Percentiles rank a stretch among this genome's conserved stretches.
Evolutionary conservation across 2,329 filamentous ascomycete species (phyloP).

Genomic region (Cryphonectria radicalis): DNA sequence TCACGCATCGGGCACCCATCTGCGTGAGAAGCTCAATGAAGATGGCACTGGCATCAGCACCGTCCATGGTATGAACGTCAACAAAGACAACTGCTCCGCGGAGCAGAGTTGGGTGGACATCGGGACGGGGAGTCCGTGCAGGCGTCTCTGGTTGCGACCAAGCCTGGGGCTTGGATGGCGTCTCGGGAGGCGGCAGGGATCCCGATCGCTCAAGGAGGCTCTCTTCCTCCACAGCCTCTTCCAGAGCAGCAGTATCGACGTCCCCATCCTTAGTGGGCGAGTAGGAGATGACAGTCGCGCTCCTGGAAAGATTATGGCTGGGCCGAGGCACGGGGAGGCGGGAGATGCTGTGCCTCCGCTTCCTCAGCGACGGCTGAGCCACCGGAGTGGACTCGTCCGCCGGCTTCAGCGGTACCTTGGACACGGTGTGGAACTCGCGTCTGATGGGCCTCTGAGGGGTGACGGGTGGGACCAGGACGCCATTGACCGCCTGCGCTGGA

Average conservation of each 20-base stretch:
- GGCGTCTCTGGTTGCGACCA: conserved; percentile 63
- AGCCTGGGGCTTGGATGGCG: conserved; percentile 52
- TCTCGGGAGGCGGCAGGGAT: conserved; percentile 41
- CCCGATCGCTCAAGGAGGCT: conserved; percentile 32
- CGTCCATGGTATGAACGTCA: conserved; percentile 82
- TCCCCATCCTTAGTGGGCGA: conserved; percentile 52
- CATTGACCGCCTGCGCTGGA: conserved; percentile 40
- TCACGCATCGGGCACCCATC: conserved; percentile 82
- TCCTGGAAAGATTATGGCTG: conserved; percentile 47
- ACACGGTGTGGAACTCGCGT: conserved; percentile 72
- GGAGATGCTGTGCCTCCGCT: conserved; percentile 56
- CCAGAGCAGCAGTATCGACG: conserved; percentile 36
- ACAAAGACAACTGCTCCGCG: conserved; percentile 78
- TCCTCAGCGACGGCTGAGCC: conserved; percentile 47
- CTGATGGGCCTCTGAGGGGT: conserved; percentile 61
- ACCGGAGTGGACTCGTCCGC: conserved; percentile 61
- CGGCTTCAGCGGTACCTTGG: conserved; percentile 75
- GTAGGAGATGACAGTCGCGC: conserved; percentile 58
- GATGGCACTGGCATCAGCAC: conserved; percentile 78
- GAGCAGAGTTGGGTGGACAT: conserved; percentile 59
- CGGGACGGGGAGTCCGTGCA: conserved; percentile 58
- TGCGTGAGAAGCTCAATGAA: conserved; percentile 79
- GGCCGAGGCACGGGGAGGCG: conserved; percentile 51
- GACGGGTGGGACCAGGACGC: conserved; percentile 44
- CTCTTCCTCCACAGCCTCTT: conserved; percentile 32